These are phyloP conservation scores for Yarrowia sp. DNA, from an alignment of 805 yeast species.

Conservation along the genomic window DNA sequence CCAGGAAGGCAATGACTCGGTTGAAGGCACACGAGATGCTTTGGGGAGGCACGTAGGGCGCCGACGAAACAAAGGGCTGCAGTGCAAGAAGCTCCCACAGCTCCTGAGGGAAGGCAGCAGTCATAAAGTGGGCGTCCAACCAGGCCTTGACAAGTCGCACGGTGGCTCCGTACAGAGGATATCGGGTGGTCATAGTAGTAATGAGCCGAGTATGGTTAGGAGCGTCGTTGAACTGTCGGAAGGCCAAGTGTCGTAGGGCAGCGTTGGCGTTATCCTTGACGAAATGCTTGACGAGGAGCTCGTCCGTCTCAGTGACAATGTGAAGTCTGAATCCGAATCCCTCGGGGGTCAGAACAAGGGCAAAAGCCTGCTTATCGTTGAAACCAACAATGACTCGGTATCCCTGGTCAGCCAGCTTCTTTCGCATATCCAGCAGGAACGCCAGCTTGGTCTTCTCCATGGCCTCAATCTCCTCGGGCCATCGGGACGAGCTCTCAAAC, in stretches of 20 bases:
- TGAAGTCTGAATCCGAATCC: constrained; percentile 84
- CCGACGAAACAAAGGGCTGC: constrained; percentile 79
- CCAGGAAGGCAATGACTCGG: constrained; percentile 63
- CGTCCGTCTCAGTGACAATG: constrained; percentile 81
- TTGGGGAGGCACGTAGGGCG: constrained; percentile 79
- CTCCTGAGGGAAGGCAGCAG: constrained; percentile 71
- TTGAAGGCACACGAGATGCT: constrained; percentile 78
- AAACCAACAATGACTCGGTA: constrained; percentile 51
- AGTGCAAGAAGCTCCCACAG: constrained; percentile 77
- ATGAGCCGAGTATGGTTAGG: constrained; percentile 81
- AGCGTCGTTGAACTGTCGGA: constrained; percentile 45
- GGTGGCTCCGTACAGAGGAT: constrained; percentile 70
- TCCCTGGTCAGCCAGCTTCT: constrained; percentile 43
- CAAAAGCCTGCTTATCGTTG: constrained; percentile 47
- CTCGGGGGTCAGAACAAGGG: constrained; percentile 67
- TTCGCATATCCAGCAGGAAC: constrained; percentile 68
- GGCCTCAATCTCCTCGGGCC: constrained; percentile 92
- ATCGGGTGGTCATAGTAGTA: constrained; percentile 64
- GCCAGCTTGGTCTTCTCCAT: constrained; percentile 90
- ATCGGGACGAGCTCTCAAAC: constrained; percentile 82
- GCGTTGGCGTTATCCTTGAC: constrained; percentile 22
- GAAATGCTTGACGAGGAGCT: constrained; percentile 57
- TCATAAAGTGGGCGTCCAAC: constrained; percentile 77
- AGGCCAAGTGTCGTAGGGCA: constrained; percentile 42
- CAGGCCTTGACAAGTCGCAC: constrained; percentile 84